These are phyloP conservation scores for Bacidia rubella DNA, from an alignment of 495 filamentous ascomycete species.

Conservation along the genomic window DNA sequence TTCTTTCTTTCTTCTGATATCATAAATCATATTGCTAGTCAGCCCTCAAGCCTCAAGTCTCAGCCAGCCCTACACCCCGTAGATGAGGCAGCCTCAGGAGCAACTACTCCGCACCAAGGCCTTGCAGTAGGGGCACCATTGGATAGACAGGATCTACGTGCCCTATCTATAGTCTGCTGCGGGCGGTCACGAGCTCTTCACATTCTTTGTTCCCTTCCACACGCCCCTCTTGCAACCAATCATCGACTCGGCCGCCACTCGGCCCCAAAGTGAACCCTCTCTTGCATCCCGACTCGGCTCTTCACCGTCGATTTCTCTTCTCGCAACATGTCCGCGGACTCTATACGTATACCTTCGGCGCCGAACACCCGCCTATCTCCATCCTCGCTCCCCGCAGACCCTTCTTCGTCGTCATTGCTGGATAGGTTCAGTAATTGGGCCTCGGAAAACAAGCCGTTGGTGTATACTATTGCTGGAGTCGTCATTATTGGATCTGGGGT, in stretches of 20 bases:
- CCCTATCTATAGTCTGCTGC: no score
- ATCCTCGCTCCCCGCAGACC: conserved; percentile 31
- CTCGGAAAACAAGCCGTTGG: conserved; percentile 84
- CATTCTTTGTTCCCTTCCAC: no score
- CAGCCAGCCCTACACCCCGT: no score
- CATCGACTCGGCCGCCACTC: conserved; percentile 5
- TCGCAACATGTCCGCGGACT: conserved; percentile 17
- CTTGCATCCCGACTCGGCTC: not conserved
- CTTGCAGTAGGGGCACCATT: no score
- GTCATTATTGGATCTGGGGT: conserved; percentile 82
- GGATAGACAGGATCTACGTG: no score
- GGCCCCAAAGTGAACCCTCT: not conserved
- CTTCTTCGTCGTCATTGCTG: conserved; percentile 60
- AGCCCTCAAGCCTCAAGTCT: no score
- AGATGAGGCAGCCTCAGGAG: no score
- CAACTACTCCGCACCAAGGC: no score
- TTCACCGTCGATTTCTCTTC: not conserved
- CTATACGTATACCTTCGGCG: conserved; percentile 8
- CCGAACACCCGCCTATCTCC: conserved; percentile 30
- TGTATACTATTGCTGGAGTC: conserved; percentile 90
- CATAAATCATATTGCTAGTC: no score
- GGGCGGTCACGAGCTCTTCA: no score
- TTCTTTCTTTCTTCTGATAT: no score
- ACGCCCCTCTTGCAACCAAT: no score
- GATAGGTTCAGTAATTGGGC: conserved; percentile 83